phyloP scores from a whole-genome alignment of 2,329 filamentous ascomycete species.

The Penicillium digitatum region DNA sequence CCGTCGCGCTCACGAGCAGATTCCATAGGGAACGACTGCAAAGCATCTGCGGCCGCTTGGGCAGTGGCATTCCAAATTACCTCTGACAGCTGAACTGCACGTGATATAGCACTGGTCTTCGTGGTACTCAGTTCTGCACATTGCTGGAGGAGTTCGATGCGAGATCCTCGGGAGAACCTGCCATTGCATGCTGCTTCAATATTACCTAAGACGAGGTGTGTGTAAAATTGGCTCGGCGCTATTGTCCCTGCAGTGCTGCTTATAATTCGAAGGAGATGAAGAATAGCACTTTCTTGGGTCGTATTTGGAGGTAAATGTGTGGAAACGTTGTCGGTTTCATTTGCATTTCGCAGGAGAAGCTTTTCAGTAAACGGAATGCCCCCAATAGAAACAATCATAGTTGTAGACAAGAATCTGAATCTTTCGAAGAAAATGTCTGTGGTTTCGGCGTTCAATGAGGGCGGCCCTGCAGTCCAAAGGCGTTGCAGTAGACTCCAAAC shows the following conservation, averaged over 20 bases:
- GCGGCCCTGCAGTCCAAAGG: conserved; percentile 60
- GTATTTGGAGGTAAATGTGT: conserved; percentile 29
- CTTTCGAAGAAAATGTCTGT: conserved; percentile 45
- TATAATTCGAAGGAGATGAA: conserved; percentile 40
- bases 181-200: conserved; percentile 36
- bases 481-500: conserved; percentile 66
- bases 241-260: conserved; percentile 19
- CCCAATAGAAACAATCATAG: conserved; percentile 51
- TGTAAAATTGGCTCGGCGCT: conserved; percentile 26
- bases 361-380: conserved; percentile 50
- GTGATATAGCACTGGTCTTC: conserved; percentile 12
- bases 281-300: conserved; percentile 34
- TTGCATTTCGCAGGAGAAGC: conserved; percentile 50
- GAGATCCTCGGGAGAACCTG: conserved; percentile 34
- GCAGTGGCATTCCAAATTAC: conserved; percentile 39
- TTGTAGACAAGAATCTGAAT: conserved; percentile 50
- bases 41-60: conserved; percentile 30
- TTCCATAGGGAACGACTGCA: conserved; percentile 42
- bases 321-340: conserved; percentile 46
- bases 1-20: conserved; percentile 45
- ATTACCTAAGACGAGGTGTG: conserved; percentile 27
- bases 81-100: conserved; percentile 14
- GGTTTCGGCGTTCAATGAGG: conserved; percentile 33
- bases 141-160: conserved; percentile 39
- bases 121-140: conserved; percentile 31